A percentile compares a stretch with the other conserved stretches of the same genome.
These are phyloP conservation scores for Sporobolomyces phaffii DNA, from an alignment of 768 basidiomycete species.

Conservation along the genomic window DNA sequence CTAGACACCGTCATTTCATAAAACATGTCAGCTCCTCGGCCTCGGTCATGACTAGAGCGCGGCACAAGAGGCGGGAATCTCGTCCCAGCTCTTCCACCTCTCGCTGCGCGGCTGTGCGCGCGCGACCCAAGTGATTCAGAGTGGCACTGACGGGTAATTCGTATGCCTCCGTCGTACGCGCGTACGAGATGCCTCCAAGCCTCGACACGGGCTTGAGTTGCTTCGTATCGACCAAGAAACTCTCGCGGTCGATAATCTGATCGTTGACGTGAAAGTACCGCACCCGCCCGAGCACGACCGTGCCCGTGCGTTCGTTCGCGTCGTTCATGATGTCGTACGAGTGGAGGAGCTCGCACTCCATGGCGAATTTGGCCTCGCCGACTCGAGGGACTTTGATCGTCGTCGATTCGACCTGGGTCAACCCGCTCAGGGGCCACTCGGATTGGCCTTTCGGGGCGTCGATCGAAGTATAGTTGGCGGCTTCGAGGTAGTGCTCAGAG, in stretches of 20 bases:
- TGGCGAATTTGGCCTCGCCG: conserved; percentile 47
- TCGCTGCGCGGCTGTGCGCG: too few relatives aligned
- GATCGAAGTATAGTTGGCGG: conserved; percentile 47
- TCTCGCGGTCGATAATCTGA: conserved; percentile 35
- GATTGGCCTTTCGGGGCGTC: conserved; percentile 45
- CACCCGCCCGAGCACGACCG: conserved; percentile 45
- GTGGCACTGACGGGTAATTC: conserved; percentile 26
- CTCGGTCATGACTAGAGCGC: too few relatives aligned
- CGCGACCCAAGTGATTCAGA: too few relatives aligned
- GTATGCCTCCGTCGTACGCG: conserved; percentile 52
- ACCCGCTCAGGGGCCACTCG: conserved; percentile 46
- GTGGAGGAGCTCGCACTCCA: conserved; percentile 46
- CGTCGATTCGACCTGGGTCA: conserved; percentile 39
- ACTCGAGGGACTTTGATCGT: conserved; percentile 47
- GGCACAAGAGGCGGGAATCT: too few relatives aligned
- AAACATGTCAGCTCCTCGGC: not conserved
- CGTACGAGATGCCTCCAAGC: conserved; percentile 57
- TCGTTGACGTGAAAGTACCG: conserved; percentile 45
- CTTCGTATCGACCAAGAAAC: conserved; percentile 30
- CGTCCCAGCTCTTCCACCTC: too few relatives aligned
- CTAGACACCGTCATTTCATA: conserved; percentile 17
- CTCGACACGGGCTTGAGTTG: conserved; percentile 47
- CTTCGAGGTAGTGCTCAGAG: conserved; percentile 56
- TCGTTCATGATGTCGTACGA: conserved; percentile 37
- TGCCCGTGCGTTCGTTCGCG: conserved; percentile 28